These are phyloP conservation scores for Fusarium protoensiforme DNA, from an alignment of 2,329 filamentous ascomycete genomes.

Conservation along the genomic window DNA sequence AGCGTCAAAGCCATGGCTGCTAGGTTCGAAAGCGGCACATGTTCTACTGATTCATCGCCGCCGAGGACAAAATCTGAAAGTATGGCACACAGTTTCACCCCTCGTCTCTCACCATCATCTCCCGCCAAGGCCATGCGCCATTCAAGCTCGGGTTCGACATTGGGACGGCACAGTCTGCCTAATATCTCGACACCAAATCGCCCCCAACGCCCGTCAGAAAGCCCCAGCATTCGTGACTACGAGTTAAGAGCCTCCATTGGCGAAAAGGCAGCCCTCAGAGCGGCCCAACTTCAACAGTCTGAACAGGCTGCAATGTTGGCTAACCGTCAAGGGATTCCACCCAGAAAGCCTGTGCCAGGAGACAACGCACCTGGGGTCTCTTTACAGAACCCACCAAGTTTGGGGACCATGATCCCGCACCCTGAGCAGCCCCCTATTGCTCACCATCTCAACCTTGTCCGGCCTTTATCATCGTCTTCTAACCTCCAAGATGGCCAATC, in stretches of 20 bases:
- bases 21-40: slow-evolving; percentile 56
- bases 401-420: slow-evolving; percentile 53
- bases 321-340: slow-evolving; percentile 5
- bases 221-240: not conserved
- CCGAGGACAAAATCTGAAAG: slow-evolving; percentile 5
- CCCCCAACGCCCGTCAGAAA: slow-evolving; percentile 6
- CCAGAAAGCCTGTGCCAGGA: slow-evolving; percentile 17
- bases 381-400: slow-evolving; percentile 40
- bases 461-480: slow-evolving; percentile 48
- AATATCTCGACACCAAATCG: slow-evolving; percentile 8
- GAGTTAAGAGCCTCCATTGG: slow-evolving; percentile 25
- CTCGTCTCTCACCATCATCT: slow-evolving; percentile 31
- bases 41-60: slow-evolving; percentile 7
- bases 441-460: slow-evolving; percentile 50
- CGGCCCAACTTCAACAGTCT: slow-evolving; percentile 21
- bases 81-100: slow-evolving; percentile 36
- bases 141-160: slow-evolving; percentile 20
- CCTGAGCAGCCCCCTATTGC: slow-evolving; percentile 53
- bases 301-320: not conserved
- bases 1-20: slow-evolving; percentile 64
- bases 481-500: slow-evolving; percentile 9
- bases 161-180: slow-evolving; percentile 3
- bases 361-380: slow-evolving; percentile 5
- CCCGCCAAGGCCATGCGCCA: slow-evolving; percentile 10
- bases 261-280: slow-evolving; percentile 32